Conservation (phyloP, 257 asterid species). For the Ocimum tenuiflorum region DNA sequence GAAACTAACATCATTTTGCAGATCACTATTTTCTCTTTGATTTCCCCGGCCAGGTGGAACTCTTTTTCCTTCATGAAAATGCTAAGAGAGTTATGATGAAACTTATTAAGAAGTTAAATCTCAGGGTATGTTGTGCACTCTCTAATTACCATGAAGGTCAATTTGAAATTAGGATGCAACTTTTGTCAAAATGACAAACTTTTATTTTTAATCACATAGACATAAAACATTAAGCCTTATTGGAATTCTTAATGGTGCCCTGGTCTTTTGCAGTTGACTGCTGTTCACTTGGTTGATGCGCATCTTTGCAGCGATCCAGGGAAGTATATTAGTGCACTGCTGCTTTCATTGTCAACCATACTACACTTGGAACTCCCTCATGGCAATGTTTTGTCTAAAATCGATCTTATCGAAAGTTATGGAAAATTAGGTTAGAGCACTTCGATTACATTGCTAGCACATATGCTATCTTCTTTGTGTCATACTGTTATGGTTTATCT, state of each 20-base stretch:
- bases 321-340: conserved; percentile 85
- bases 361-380: conserved; percentile 95
- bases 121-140: conserved; percentile 49
- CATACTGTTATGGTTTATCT: not conserved
- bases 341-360: conserved; percentile 87
- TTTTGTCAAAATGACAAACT: not conserved
- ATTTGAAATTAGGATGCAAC: conserved; percentile 9
- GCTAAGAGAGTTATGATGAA: conserved; percentile 73
- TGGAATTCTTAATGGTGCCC: no score
- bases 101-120: conserved; percentile 78
- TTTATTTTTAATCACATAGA: not conserved
- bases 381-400: conserved; percentile 88
- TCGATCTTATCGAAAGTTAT: conserved; percentile 87
- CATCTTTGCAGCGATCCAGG: conserved; percentile 98
- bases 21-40: conserved; percentile 94
- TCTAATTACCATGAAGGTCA: no score
- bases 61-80: conserved; percentile 80
- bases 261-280: conserved; percentile 80
- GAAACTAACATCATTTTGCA: conserved; percentile 55
- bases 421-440: conserved; percentile 68
- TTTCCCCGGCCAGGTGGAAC: conserved; percentile 98
- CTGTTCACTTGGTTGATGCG: conserved; percentile 91
- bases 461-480: conserved; percentile 7
- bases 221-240: no score
- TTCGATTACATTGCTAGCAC: conserved; percentile 8